These are phyloP conservation scores for Diaporthe australafricana DNA, from an alignment of 2,329 filamentous ascomycete genomes.

Conservation along the genomic window DNA sequence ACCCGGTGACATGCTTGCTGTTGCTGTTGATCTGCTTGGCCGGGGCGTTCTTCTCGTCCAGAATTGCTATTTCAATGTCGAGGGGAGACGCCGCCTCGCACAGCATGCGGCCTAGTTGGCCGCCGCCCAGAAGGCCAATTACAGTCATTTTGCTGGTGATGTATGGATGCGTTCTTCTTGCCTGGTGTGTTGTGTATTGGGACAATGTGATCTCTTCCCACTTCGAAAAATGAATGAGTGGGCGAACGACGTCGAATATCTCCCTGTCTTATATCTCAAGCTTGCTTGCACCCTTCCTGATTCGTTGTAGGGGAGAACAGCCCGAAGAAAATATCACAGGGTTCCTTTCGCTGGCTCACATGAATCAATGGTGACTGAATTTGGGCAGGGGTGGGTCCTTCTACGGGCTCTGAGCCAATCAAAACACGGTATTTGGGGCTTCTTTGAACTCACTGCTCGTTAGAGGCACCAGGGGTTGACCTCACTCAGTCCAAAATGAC, in stretches of 20 bases:
- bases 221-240: neutral
- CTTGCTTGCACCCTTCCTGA: neutral
- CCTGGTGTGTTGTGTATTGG: neutral
- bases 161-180: neutral
- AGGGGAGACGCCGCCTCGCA: slow-evolving; percentile 83
- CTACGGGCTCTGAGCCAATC: neutral
- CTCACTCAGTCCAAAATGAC: neutral
- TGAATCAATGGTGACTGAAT: slow-evolving; percentile 23
- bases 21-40: slow-evolving; percentile 88
- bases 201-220: neutral
- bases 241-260: neutral
- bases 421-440: neutral
- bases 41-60: slow-evolving; percentile 81
- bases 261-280: neutral
- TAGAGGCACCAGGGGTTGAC: neutral
- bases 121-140: slow-evolving; percentile 67
- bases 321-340: neutral
- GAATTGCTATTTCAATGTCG: slow-evolving; percentile 81
- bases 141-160: slow-evolving; percentile 21
- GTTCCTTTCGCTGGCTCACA: slow-evolving; percentile 11
- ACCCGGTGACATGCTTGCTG: slow-evolving; percentile 81
- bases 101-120: slow-evolving; percentile 93
- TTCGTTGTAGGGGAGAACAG: neutral
- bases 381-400: neutral
- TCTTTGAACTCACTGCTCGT: neutral